Evolutionary conservation across 2,329 filamentous ascomycete genomes (phyloP), one percentile per base, ranked within the genome.

Genomic region (Zalaria sp.): DNA sequence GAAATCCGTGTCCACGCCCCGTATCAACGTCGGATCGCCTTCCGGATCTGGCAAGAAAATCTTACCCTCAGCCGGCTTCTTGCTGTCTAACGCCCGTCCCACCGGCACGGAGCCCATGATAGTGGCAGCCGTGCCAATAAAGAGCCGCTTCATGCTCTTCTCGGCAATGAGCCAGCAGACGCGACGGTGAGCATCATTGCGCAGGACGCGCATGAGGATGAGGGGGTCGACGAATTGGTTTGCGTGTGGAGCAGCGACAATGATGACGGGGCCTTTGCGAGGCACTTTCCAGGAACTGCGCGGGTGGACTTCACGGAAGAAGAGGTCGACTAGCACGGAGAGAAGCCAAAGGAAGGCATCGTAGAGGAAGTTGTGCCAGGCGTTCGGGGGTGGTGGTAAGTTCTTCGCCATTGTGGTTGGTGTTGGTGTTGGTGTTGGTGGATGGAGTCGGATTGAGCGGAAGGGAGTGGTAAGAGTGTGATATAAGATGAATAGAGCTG

Each of bases 151-250:
- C 65, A 96, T 93, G 2, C 88, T 95, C 60, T 95, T 96, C 53
- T 93, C 88, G 25, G 91, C 91, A 47, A 94, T 91, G 39, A 98
- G 75, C 56, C 93, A 88, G 40, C 87, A 86, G 44, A 94, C 85
- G 41, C 91, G 84, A 51, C 91, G 83, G 50, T 82, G 79, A 42
- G 87, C 82, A 66, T 95, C 88, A 57, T 77, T 81, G 49, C 85
- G 83, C 44, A 96, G 76, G 9, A 87, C 86, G 49, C 88, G 81
- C 76, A 94, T 93, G 40, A 98, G 74, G 51, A 96, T 83, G 40
- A 98, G 73, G 41, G 87, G 89, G 57, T 98, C 91, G 57, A 96
- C 88, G 53, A 98, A 98, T 81, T 91, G 86, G 61, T 98, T 98
- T 46, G 89, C 89, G 69, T 98, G 91, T 50, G 91, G 91, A 42